Conservation (phyloP, 1,284 basidiomycete genomes). For the Tylopilus sp. region DNA sequence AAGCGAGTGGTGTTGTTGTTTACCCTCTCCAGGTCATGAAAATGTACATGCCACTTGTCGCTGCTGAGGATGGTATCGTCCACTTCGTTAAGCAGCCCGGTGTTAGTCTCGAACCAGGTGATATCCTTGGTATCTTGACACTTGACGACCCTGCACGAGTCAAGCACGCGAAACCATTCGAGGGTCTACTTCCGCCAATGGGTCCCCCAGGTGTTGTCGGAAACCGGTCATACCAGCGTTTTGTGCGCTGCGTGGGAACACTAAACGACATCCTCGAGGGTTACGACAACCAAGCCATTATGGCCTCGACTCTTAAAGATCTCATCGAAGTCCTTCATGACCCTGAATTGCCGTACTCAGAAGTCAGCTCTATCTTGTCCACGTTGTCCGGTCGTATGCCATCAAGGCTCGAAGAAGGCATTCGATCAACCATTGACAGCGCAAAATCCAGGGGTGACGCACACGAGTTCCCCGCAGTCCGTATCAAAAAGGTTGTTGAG, state of each 20-base stretch:
- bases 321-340: slow-evolving; percentile 75
- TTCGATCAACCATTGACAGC: slow-evolving; percentile 76
- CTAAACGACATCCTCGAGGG: slow-evolving; percentile 92
- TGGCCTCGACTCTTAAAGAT: slow-evolving; percentile 79
- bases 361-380: slow-evolving; percentile 81
- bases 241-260: slow-evolving; percentile 71
- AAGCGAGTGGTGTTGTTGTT: slow-evolving; percentile 11
- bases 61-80: slow-evolving; percentile 93
- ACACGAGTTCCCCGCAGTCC: slow-evolving; percentile 81
- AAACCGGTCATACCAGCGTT: slow-evolving; percentile 87
- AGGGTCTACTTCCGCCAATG: slow-evolving; percentile 84
- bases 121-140: slow-evolving; percentile 95
- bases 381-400: slow-evolving; percentile 93
- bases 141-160: slow-evolving; percentile 96
- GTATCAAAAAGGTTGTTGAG: slow-evolving; percentile 81
- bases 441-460: slow-evolving; percentile 65
- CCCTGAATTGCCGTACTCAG: slow-evolving; percentile 86
- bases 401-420: slow-evolving; percentile 80
- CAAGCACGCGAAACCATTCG: slow-evolving; percentile 97
- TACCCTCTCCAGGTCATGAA: slow-evolving; percentile 78
- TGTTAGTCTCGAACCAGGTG: slow-evolving; percentile 93
- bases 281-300: slow-evolving; percentile 88
- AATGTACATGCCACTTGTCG: slow-evolving; percentile 98
- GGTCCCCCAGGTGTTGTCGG: slow-evolving; percentile 85
- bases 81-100: slow-evolving; percentile 98